Conservation (phyloP, 768 basidiomycete genomes). For the Cyclocybe aegerita region DNA sequence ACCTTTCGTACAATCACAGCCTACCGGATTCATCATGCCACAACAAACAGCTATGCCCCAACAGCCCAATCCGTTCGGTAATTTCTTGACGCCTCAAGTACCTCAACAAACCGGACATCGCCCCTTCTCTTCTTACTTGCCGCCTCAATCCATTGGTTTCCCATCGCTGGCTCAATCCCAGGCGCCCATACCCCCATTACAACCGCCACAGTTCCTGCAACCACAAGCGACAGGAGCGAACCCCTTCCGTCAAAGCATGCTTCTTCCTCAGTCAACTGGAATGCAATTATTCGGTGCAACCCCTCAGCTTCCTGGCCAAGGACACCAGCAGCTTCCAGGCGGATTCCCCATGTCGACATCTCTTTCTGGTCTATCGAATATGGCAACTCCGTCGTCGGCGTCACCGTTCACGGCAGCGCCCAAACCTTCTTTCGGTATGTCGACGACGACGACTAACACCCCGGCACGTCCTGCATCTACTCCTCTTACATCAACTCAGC, state of each 20-base stretch:
- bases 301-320: conserved; percentile 10
- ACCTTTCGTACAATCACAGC: conserved; percentile 38
- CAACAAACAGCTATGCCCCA: conserved; percentile 46
- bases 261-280: conserved; percentile 64
- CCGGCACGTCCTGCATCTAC: conserved; percentile 73
- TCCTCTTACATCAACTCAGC: conserved; percentile 48
- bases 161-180: conserved; percentile 38
- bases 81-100: conserved; percentile 32
- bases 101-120: conserved; percentile 46
- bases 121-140: conserved; percentile 55
- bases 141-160: conserved; percentile 51
- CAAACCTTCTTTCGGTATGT: conserved; percentile 13
- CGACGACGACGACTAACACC: conserved; percentile 22
- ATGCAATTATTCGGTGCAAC: conserved; percentile 42
- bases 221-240: conserved; percentile 69
- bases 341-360: conserved; percentile 14
- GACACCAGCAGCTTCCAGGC: conserved; percentile 15
- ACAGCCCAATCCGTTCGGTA: conserved; percentile 46
- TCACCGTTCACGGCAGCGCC: conserved; percentile 16
- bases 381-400: conserved; percentile 8
- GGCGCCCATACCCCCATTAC: conserved; percentile 11
- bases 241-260: conserved; percentile 82
- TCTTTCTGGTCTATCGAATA: not conserved
- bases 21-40: conserved; percentile 54
- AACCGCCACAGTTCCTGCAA: conserved; percentile 43